Base-by-base conservation (phyloP, 176 grass and related monocot genomes). In the Zea luxurians region DNA sequence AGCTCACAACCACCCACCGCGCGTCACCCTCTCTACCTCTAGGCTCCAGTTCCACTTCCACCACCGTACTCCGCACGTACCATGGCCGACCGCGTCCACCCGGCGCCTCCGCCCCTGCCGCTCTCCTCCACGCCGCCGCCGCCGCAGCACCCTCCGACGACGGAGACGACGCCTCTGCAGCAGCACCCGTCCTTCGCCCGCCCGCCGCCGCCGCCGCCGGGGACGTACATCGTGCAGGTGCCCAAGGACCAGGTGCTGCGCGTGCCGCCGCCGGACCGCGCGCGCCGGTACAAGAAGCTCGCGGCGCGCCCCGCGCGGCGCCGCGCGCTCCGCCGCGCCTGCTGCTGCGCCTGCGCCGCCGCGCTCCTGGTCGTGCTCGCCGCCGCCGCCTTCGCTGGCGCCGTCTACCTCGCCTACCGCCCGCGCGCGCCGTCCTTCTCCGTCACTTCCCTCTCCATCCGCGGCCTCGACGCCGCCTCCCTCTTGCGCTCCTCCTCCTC, bases 241-340 rank as follows among this genome's bases (percentile, higher is more conserved):
- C 95, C 91, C 40, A 98, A 93, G 68, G 94, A 97, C 79, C 88
- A 91, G 75, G 77, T 97, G 15, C 89, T 93, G 57, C 91, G 88
- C 18, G 81, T 88, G 8, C 94, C 91, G 2, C 91, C 89, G 0
- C 91, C 86, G 0, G 89, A 89, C 66, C 85, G 92, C 18, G 91
- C 89, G 5, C 84, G 81, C 40, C 78, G 68, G 4, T 78, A 80
- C 72, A 82, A 69, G 52, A 79, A 87, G 53, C 90, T 91, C 20
- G 67, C 89, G 9, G 62, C 45, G 4, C 82, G 94, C 5, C 88
- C 94, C 1, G 45, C 66, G 0, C 79, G 82, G 1, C 89, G 68
- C 57, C 86, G 81, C 41, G 38, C 8, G 13, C 59, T 93, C 16
- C 66, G 87, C 12, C 72, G 59, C 27, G 80, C 76, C 7, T 78